Evolutionary conservation across 169 alveolate genomes (phyloP).

Genomic region (Pseudocohnilembus persalinus): DNA sequence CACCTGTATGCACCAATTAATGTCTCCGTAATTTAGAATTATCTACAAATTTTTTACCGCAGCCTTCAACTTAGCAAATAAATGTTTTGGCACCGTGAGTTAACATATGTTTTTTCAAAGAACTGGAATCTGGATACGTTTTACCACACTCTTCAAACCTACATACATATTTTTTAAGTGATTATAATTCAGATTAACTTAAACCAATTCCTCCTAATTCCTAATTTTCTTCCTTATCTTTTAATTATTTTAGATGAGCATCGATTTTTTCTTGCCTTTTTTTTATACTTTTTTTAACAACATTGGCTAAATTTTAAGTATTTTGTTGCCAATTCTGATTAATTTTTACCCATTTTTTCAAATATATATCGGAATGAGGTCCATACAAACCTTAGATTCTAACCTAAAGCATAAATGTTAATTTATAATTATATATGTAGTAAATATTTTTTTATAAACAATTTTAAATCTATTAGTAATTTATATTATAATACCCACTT

Average conservation of each 20-base stretch:
- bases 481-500: not conserved
- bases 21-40: slow-evolving; percentile 84
- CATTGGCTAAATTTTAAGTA: not conserved
- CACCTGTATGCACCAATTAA: slow-evolving; percentile 84
- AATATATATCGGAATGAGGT: not conserved
- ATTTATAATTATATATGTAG: not conserved
- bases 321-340: not conserved
- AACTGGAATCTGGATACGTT: slow-evolving; percentile 67
- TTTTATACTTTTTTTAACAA: not conserved
- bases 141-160: slow-evolving; percentile 73
- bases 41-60: slow-evolving; percentile 82
- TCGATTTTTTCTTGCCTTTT: not conserved
- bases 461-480: not conserved
- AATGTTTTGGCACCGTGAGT: slow-evolving; percentile 69
- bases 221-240: not conserved
- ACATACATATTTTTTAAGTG: slow-evolving; percentile 55
- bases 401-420: not conserved
- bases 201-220: not conserved
- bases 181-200: not conserved
- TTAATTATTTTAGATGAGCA: not conserved
- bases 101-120: slow-evolving; percentile 69
- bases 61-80: slow-evolving; percentile 75
- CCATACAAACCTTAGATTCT: not conserved
- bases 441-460: not conserved
- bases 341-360: not conserved